Conservation (phyloP, 2,329 filamentous ascomycete genomes). For the Fusarium penzigii region DNA sequence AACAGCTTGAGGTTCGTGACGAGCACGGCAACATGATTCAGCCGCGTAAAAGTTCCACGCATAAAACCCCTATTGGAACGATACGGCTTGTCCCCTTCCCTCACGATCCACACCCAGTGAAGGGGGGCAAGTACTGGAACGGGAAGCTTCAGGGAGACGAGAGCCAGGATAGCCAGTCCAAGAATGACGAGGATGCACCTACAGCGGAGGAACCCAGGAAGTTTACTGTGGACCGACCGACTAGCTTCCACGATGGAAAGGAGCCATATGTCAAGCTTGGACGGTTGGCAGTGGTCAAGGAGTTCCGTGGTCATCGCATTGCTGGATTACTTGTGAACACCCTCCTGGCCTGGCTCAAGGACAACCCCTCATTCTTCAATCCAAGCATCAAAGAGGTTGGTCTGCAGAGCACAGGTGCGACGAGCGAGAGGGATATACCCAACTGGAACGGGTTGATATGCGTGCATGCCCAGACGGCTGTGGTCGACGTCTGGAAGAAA, state of each 20-base stretch:
- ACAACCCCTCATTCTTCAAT: slow-evolving; percentile 59
- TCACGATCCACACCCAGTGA: slow-evolving; percentile 63
- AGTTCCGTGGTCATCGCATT: slow-evolving; percentile 66
- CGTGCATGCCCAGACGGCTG: slow-evolving; percentile 73
- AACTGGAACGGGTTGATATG: slow-evolving; percentile 76
- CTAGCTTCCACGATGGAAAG: slow-evolving; percentile 56
- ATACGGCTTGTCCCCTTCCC: slow-evolving; percentile 82
- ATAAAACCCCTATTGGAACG: slow-evolving; percentile 63
- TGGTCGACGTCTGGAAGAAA: slow-evolving; percentile 65
- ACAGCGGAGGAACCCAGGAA: slow-evolving; percentile 12
- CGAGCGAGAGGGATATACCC: slow-evolving; percentile 43
- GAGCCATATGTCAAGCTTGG: slow-evolving; percentile 85
- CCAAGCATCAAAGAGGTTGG: slow-evolving; percentile 47
- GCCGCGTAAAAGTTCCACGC: slow-evolving; percentile 46
- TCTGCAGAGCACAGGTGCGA: slow-evolving; percentile 45
- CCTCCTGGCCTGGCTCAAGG: slow-evolving; percentile 66
- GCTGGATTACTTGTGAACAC: slow-evolving; percentile 66
- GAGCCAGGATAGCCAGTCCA: neutral
- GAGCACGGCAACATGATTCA: slow-evolving; percentile 42
- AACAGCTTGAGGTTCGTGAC: slow-evolving; percentile 46
- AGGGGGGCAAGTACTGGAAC: slow-evolving; percentile 50
- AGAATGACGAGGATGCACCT: neutral
- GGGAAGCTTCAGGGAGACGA: slow-evolving; percentile 38
- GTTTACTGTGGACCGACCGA: slow-evolving; percentile 43
- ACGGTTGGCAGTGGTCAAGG: slow-evolving; percentile 68